phyloP scores from a whole-genome alignment of 78 protist genomes.

The Cavenderia fasciculata region DNA sequence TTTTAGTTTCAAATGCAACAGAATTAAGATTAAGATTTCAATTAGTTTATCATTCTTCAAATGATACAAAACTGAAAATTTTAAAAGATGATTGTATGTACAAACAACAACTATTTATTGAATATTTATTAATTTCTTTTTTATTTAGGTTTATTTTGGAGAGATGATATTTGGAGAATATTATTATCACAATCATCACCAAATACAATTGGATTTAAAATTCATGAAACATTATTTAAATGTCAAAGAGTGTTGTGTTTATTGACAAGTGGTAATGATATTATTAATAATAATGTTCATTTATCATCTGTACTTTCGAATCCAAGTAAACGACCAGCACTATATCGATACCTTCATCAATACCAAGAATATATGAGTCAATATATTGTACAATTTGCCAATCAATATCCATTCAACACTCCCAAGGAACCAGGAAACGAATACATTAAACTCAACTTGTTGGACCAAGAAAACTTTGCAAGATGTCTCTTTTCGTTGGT shows the following conservation, averaged over 20 bases:
- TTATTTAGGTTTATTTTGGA: slow-evolving; percentile 53
- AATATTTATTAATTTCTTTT: no score
- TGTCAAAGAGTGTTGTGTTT: not conserved
- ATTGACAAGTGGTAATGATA: not conserved
- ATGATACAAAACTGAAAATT: no score
- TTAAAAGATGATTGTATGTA: no score
- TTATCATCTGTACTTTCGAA: not conserved
- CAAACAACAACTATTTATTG: no score
- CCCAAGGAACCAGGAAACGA: not conserved
- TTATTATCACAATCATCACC: no score
- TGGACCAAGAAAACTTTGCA: slow-evolving; percentile 8
- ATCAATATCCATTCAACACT: not conserved
- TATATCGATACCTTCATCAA: not conserved
- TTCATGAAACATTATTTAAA: slow-evolving; percentile 33
- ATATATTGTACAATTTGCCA: not conserved
- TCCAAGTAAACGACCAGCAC: not conserved
- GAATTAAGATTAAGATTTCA: slow-evolving; percentile 21
- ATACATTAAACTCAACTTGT: not conserved
- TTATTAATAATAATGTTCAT: not conserved
- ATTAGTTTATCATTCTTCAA: not conserved
- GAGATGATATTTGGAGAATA: not conserved
- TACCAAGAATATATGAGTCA: slow-evolving; percentile 2
- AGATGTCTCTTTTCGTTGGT: slow-evolving; percentile 21
- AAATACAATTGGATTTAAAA: not conserved
- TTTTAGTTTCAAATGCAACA: not conserved